These are phyloP conservation scores for Rhodofomes roseus DNA, from an alignment of 1,284 basidiomycete species.

Conservation along the genomic window DNA sequence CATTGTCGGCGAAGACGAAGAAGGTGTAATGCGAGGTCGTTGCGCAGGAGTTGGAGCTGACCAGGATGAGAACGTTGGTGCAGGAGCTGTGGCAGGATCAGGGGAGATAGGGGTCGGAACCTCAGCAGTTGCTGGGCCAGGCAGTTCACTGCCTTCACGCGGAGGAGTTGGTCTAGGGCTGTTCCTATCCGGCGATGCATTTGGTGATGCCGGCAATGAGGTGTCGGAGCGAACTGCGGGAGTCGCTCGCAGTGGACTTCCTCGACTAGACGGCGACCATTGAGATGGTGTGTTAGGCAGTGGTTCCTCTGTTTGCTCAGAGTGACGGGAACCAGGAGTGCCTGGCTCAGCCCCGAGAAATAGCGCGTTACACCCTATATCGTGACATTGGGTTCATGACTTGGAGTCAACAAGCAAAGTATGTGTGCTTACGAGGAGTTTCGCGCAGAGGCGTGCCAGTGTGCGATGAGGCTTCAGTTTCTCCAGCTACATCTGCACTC, in stretches of 20 bases:
- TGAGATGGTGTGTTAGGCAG: not conserved
- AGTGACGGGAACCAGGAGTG: not conserved
- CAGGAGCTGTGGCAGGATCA: not conserved
- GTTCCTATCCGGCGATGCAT: too few relatives aligned
- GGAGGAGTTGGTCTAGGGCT: not conserved
- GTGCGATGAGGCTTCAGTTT: not conserved
- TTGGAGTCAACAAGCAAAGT: not conserved
- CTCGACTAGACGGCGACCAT: constrained; percentile 1
- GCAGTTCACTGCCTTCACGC: not conserved
- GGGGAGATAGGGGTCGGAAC: too few relatives aligned
- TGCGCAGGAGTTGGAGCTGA: constrained; percentile 35
- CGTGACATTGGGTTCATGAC: not conserved
- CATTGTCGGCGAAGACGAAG: constrained; percentile 2
- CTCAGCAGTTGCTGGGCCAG: not conserved
- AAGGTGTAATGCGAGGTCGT: constrained; percentile 15
- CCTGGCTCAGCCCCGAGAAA: not conserved
- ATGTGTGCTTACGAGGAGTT: not conserved
- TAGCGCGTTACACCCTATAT: constrained; percentile 1
- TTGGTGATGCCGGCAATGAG: not conserved
- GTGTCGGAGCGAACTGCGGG: too few relatives aligned
- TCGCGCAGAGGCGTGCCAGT: not conserved
- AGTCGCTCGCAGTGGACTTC: too few relatives aligned
- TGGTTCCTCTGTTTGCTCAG: not conserved
- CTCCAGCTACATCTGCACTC: not conserved
- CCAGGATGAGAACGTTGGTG: constrained; percentile 15